phyloP scores from a whole-genome alignment of 305 asterid genomes.

The Solanum hybrid region DNA sequence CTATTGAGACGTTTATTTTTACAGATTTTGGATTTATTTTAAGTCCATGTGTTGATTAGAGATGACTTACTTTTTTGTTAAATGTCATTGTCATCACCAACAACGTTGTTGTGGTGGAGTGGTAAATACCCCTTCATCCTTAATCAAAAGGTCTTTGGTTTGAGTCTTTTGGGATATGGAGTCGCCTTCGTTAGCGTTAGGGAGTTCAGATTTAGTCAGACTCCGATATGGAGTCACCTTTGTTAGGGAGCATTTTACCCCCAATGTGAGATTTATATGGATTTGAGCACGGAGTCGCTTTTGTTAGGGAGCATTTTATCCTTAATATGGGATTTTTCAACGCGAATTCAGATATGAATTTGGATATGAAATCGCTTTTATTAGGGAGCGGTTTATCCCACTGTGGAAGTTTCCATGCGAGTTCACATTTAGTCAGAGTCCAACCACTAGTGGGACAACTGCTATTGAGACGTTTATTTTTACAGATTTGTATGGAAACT shows the following conservation, averaged over 20 bases:
- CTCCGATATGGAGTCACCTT: neutral
- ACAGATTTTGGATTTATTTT: neutral
- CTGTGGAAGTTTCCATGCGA: accelerated
- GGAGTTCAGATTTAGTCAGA: neutral
- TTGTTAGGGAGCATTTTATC: too few relatives aligned
- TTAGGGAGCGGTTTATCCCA: accelerated
- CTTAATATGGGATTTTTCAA: too few relatives aligned
- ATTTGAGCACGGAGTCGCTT: accelerated
- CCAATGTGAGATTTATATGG: neutral
- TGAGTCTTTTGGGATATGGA: too few relatives aligned
- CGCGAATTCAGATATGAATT: too few relatives aligned
- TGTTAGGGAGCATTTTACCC: neutral
- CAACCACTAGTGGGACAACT: neutral
- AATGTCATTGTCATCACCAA: neutral
- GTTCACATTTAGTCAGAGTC: neutral
- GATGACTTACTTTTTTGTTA: too few relatives aligned
- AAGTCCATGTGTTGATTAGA: neutral
- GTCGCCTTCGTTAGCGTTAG: neutral
- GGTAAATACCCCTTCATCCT: too few relatives aligned
- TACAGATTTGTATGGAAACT: neutral
- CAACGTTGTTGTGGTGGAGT: neutral
- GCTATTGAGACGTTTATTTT: neutral
- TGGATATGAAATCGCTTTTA: accelerated
- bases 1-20: neutral
- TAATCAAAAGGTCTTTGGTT: neutral